A percentile compares a stretch with the other conserved stretches of the same genome.
Evolutionary conservation across 345 rosid species (phyloP).

Genomic region (Jatropha curcas): DNA sequence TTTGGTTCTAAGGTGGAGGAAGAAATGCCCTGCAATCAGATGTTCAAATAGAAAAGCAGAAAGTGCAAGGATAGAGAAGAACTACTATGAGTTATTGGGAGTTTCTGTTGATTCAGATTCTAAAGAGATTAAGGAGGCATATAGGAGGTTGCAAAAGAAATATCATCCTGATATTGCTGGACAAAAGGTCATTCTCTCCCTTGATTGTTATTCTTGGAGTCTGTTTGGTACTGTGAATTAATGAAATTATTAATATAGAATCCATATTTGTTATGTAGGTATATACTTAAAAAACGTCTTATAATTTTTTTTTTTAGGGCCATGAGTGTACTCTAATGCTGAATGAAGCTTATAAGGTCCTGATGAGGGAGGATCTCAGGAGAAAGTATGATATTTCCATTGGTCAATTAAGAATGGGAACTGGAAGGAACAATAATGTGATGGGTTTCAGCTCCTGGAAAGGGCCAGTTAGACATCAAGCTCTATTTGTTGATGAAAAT

Average conservation of each 20-base stretch:
- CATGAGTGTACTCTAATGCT: conserved; percentile 48
- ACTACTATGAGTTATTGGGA: conserved; percentile 58
- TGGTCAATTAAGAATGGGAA: conserved; percentile 31
- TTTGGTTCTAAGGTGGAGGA: conserved; percentile 25
- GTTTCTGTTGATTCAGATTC: conserved; percentile 44
- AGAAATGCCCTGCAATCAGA: conserved; percentile 26
- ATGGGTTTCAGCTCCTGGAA: conserved; percentile 55
- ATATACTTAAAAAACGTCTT: too few relatives aligned
- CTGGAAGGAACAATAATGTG: conserved; percentile 19
- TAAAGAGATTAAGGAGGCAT: conserved; percentile 52
- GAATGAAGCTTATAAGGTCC: conserved; percentile 55
- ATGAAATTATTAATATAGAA: too few relatives aligned
- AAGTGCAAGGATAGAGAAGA: conserved; percentile 29
- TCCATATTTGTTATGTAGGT: too few relatives aligned
- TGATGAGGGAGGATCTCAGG: conserved; percentile 42
- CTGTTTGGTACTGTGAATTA: too few relatives aligned
- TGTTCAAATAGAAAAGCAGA: conserved; percentile 24
- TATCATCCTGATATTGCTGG: conserved; percentile 68
- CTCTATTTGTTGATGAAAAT: conserved; percentile 58
- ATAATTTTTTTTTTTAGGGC: conserved; percentile 32
- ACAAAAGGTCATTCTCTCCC: conserved; percentile 36
- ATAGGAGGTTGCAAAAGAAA: conserved; percentile 64
- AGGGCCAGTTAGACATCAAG: conserved; percentile 55
- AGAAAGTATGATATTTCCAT: conserved; percentile 43
- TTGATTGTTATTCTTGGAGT: not conserved